Conservation (phyloP, 352 stramenopile species). For the Phytophthora sojae region DNA sequence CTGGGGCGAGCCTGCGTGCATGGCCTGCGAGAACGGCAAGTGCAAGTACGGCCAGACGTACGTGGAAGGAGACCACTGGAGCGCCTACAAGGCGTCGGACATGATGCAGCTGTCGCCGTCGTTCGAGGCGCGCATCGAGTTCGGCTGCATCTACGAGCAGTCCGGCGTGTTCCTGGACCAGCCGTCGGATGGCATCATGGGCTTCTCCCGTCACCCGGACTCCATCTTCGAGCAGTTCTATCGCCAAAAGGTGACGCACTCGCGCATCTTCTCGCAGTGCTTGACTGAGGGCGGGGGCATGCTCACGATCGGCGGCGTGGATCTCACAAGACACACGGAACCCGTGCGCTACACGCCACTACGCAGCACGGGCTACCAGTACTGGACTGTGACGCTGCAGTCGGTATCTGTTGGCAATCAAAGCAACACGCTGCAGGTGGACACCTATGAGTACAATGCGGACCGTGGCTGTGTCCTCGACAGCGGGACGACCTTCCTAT, state of each 20-base stretch:
- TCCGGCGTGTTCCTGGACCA: slow-evolving; percentile 93
- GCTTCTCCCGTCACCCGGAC: slow-evolving; percentile 91
- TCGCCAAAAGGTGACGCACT: slow-evolving; percentile 74
- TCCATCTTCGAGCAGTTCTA: slow-evolving; percentile 94
- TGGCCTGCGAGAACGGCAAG: slow-evolving; percentile 59
- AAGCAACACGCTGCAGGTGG: slow-evolving; percentile 44
- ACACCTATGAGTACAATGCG: slow-evolving; percentile 57
- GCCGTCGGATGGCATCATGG: slow-evolving; percentile 97
- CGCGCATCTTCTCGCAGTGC: slow-evolving; percentile 94
- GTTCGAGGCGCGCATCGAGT: slow-evolving; percentile 75
- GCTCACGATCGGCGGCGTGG: slow-evolving; percentile 93
- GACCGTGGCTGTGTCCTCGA: slow-evolving; percentile 81
- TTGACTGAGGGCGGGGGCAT: slow-evolving; percentile 89
- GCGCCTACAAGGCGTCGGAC: slow-evolving; percentile 90
- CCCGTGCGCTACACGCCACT: slow-evolving; percentile 91
- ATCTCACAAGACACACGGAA: slow-evolving; percentile 66
- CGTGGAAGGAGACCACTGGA: slow-evolving; percentile 94
- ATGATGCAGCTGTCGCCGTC: slow-evolving; percentile 56
- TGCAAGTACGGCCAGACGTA: slow-evolving; percentile 94
- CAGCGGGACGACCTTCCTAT: slow-evolving; percentile 84
- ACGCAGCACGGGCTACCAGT: slow-evolving; percentile 74
- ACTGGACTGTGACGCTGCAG: slow-evolving; percentile 79
- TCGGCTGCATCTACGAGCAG: slow-evolving; percentile 95
- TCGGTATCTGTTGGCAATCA: slow-evolving; percentile 52
- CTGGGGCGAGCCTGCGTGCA: slow-evolving; percentile 29